Evolutionary conservation across 495 filamentous ascomycete species (phyloP).

Genomic region (Penicillium herquei): DNA sequence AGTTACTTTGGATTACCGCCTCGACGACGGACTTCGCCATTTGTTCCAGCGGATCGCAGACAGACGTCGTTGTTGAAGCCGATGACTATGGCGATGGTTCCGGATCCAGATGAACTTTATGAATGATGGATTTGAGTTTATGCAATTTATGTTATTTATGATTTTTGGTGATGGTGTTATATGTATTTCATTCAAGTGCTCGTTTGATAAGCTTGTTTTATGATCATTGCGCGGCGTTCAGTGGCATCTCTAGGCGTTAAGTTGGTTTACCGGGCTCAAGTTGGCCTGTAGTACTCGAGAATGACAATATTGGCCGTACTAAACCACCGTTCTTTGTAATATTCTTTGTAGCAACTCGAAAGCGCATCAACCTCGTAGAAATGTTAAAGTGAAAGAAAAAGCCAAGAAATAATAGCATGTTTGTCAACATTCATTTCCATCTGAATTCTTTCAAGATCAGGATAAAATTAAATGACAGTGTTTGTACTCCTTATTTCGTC

Average conservation of each 20-base stretch:
- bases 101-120: conserved; percentile 42
- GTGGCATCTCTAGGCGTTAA: conserved; percentile 40
- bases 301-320: not conserved
- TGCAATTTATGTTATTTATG: not conserved
- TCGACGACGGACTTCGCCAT: conserved; percentile 15
- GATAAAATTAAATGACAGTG: no score
- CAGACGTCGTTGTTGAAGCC: conserved; percentile 24
- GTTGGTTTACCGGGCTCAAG: conserved; percentile 43
- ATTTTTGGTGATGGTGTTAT: not conserved
- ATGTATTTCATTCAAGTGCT: not conserved
- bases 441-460: no score
- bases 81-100: conserved; percentile 44
- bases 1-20: conserved; percentile 12
- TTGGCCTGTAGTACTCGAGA: not conserved
- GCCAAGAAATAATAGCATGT: no score
- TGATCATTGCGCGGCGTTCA: conserved; percentile 27
- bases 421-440: no score
- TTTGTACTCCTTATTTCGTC: no score
- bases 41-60: conserved; percentile 25
- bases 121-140: conserved; percentile 11
- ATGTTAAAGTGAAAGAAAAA: no score
- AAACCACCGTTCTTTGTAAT: not conserved
- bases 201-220: conserved; percentile 3
- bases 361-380: no score
- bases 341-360: no score